Base-by-base conservation (phyloP, 2,329 filamentous ascomycete species). In the Ophiostoma perfectum region DNA sequence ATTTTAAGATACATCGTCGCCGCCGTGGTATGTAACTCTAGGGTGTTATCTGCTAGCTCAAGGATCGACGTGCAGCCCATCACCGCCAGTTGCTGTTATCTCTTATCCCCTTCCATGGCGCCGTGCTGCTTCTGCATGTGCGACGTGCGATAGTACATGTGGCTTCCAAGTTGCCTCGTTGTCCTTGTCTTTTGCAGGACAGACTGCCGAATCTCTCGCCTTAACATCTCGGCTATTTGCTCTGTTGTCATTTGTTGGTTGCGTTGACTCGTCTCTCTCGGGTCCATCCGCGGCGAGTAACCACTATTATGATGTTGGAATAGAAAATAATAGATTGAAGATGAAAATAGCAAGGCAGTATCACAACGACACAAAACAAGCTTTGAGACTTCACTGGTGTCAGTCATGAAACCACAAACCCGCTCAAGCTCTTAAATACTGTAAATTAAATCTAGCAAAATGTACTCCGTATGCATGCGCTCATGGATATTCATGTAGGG, bases 31-130 rank as follows among this genome's bases (percentile, higher is more conserved):
- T 58, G 52, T 18, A 36, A 58, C 52, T 52, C 49, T 1, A 38
- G 52, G 52, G 52, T 38, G 52, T 58, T 58, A 58, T 58, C n/a
- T 38, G 52, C 18, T 14, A 14, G 27, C 27, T 18, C 52, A 38
- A 58, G 27, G 52, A 58, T 58, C 52, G 49, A 55, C 49, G 27
- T 58, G 52, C 52, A 58, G 52, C 27, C 27, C 18, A 58, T 55
- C 49, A 58, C 52, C 52, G 52, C 52, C 52, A 38, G 27, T 58
- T 27, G 27, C 12, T 38, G 8, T 38, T 45, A n/a, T 63, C 60
- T 63, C 60, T 47, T 64, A 27, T 52, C 62, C 41, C 12, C 11
- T 58, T 4, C 7, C 36, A 58, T 18, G 52, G 5, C 4, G 27
- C 52, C 8, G 52, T 58, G 4, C 4, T 58, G 18, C 9, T 6